Percentiles rank a stretch among this genome's conserved stretches.
These are phyloP conservation scores for Chrysoporthe puriensis DNA, from an alignment of 2,329 filamentous ascomycete genomes.

Conservation along the genomic window DNA sequence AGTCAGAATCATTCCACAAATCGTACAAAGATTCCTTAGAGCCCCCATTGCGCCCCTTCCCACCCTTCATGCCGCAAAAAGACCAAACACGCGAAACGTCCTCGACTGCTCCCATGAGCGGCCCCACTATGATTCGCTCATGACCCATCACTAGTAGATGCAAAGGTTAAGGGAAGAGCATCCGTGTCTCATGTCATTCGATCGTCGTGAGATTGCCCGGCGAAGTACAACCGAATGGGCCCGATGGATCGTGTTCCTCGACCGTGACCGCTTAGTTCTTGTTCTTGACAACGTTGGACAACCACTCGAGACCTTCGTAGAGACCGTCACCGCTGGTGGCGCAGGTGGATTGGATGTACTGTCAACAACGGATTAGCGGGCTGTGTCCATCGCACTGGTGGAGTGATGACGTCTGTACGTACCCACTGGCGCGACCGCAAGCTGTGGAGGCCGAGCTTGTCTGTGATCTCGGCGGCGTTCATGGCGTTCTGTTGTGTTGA, in stretches of 20 bases:
- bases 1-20: slow-evolving; percentile 37
- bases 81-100: slow-evolving; percentile 35
- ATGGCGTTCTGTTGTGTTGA: slow-evolving; percentile 95
- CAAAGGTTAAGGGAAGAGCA: slow-evolving; percentile 47
- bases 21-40: slow-evolving; percentile 42
- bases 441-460: slow-evolving; percentile 99
- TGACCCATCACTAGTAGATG: slow-evolving; percentile 37
- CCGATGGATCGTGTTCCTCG: slow-evolving; percentile 43
- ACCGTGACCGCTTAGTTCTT: slow-evolving; percentile 57
- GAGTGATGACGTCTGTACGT: slow-evolving; percentile 51
- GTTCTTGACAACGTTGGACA: slow-evolving; percentile 80
- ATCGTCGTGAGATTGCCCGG: slow-evolving; percentile 57
- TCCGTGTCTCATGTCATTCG: slow-evolving; percentile 46
- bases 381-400: background rate
- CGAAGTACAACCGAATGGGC: slow-evolving; percentile 62
- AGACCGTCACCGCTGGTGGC: slow-evolving; percentile 99
- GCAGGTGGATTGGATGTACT: slow-evolving; percentile 99
- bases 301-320: slow-evolving; percentile 97
- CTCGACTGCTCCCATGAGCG: slow-evolving; percentile 35
- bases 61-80: slow-evolving; percentile 32
- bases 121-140: slow-evolving; percentile 30
- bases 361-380: slow-evolving; percentile 29
- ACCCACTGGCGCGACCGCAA: slow-evolving; percentile 99
- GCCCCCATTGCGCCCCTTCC: slow-evolving; percentile 39
- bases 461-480: slow-evolving; percentile 99